Evolutionary conservation across 306 rosid species (phyloP).

Genomic region (Crataegus laevigata): DNA sequence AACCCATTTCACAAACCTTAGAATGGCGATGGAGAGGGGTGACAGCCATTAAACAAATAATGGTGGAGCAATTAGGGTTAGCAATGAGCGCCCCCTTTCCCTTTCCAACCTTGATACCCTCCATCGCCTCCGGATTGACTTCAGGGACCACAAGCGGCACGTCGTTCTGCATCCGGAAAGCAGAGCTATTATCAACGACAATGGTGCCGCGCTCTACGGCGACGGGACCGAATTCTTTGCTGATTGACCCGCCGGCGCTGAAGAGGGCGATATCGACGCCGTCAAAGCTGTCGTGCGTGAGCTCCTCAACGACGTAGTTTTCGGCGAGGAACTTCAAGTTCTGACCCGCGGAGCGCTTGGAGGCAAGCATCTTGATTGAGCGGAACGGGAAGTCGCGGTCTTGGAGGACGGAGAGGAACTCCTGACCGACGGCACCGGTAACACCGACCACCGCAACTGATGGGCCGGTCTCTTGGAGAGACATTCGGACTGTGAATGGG

Average conservation of each 20-base stretch:
- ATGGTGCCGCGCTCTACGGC: slow-evolving; percentile 73
- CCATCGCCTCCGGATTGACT: slow-evolving; percentile 93
- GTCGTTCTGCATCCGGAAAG: slow-evolving; percentile 75
- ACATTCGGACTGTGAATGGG: slow-evolving; percentile 50
- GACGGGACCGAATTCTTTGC: slow-evolving; percentile 74
- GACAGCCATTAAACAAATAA: slow-evolving; percentile 89
- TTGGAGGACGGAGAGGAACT: slow-evolving; percentile 85
- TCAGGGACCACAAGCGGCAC: slow-evolving; percentile 94
- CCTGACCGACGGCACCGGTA: slow-evolving; percentile 98
- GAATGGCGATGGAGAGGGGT: slow-evolving; percentile 92
- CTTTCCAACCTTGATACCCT: slow-evolving; percentile 49
- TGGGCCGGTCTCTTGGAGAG: slow-evolving; percentile 63
- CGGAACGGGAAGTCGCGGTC: slow-evolving; percentile 92
- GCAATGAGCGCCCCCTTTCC: slow-evolving; percentile 89
- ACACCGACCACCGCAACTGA: slow-evolving; percentile 89
- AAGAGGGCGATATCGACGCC: slow-evolving; percentile 89
- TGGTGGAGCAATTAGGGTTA: slow-evolving; percentile 96
- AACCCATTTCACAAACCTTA: slow-evolving; percentile 36
- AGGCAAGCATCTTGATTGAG: slow-evolving; percentile 95
- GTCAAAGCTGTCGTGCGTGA: slow-evolving; percentile 68
- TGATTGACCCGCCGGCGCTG: slow-evolving; percentile 94
- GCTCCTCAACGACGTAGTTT: slow-evolving; percentile 70
- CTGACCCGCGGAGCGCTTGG: slow-evolving; percentile 85
- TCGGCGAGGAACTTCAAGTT: slow-evolving; percentile 41
- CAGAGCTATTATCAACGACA: slow-evolving; percentile 92